Conservation (phyloP, 768 basidiomycete species). For the Lactarius evosmus region DNA sequence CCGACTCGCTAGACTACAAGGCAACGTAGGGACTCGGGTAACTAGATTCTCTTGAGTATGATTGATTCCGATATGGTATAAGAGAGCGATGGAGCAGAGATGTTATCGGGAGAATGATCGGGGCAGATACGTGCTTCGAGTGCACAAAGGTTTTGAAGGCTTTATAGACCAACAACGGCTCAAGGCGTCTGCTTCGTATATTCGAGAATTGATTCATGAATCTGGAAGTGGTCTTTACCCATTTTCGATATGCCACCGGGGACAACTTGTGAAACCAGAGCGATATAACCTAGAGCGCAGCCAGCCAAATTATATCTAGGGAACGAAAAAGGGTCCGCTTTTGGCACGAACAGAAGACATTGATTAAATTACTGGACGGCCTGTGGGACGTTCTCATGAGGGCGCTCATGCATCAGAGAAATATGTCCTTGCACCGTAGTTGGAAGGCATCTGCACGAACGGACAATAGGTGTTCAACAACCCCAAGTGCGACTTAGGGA, state of each 20-base stretch:
- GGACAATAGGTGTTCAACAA: not conserved
- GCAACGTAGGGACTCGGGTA: not conserved
- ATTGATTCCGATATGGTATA: not conserved
- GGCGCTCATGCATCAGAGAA: not conserved
- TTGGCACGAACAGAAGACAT: not conserved
- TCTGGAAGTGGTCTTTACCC: not conserved
- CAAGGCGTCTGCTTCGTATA: not conserved
- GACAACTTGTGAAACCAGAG: not conserved
- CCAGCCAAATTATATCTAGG: not conserved
- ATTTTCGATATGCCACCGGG: not conserved
- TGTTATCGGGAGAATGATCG: not conserved
- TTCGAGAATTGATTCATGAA: not conserved
- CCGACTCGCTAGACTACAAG: not conserved
- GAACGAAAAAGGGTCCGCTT: no score
- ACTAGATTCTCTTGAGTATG: no score
- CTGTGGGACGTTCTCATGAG: not conserved
- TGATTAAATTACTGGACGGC: not conserved
- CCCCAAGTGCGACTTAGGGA: not conserved
- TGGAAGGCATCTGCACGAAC: not conserved
- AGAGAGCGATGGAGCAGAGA: not conserved
- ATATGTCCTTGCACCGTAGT: not conserved
- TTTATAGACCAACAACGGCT: slow-evolving; percentile 4
- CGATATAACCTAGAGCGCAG: not conserved
- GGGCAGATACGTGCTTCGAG: not conserved
- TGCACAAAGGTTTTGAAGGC: not conserved